These are phyloP conservation scores for Syncephalis plumigaleata DNA, from an alignment of 371 early-diverging fungal genomes.

Conservation along the genomic window DNA sequence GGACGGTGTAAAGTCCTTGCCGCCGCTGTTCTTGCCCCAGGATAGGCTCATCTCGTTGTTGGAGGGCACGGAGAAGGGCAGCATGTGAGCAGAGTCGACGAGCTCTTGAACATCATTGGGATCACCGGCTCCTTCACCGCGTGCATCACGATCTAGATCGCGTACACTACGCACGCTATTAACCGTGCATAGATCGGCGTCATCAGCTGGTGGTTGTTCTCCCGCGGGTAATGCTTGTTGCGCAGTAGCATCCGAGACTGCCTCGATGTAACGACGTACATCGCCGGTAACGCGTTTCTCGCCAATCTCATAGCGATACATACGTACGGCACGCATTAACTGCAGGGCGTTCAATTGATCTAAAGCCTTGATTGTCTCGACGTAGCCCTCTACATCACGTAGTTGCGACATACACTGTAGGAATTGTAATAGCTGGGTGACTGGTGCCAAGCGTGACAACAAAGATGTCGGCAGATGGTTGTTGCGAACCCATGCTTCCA, in stretches of 20 bases:
- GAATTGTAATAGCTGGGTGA: conserved; percentile 66
- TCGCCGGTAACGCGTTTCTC: conserved; percentile 51
- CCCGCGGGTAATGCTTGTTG: conserved; percentile 24
- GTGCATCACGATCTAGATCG: conserved; percentile 1
- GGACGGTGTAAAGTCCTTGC: conserved; percentile 18
- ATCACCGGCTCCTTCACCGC: conserved; percentile 9
- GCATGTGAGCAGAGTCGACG: conserved; percentile 24
- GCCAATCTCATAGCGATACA: conserved; percentile 73
- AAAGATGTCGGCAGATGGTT: conserved; percentile 26
- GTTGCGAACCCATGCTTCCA: conserved; percentile 72
- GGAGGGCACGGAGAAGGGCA: conserved; percentile 32
- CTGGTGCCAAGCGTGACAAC: conserved; percentile 28
- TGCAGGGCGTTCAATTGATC: conserved; percentile 50
- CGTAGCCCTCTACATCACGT: conserved; percentile 40
- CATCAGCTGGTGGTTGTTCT: conserved; percentile 17
- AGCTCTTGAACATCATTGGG: conserved; percentile 23
- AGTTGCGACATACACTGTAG: conserved; percentile 61
- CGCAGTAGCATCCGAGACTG: conserved; percentile 38
- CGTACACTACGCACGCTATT: neutral
- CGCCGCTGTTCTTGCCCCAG: conserved; percentile 5
- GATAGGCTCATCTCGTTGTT: conserved; percentile 13
- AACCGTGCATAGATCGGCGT: conserved; percentile 6
- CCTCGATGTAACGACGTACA: conserved; percentile 47
- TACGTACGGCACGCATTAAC: conserved; percentile 40
- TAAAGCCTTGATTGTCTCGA: conserved; percentile 46